These are phyloP conservation scores for Pyrenophora graminea DNA, from an alignment of 2,329 filamentous ascomycete genomes.

Conservation along the genomic window DNA sequence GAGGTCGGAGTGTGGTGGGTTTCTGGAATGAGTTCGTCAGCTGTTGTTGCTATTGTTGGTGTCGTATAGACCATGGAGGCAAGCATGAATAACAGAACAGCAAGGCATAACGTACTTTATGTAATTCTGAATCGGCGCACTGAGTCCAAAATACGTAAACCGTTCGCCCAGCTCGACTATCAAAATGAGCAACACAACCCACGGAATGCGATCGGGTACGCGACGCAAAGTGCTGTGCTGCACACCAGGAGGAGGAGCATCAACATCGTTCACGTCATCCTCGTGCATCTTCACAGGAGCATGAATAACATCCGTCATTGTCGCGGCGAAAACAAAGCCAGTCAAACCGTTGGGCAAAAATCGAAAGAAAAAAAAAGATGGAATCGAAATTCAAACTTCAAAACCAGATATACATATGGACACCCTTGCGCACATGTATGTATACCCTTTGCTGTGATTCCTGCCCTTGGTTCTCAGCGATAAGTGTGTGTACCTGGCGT, in stretches of 20 bases:
- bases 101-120: constrained; percentile 16
- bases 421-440: no score
- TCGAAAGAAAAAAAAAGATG: no score
- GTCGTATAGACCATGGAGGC: no score
- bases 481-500: not conserved
- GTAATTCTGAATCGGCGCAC: constrained; percentile 19
- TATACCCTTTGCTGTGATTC: not conserved
- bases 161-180: constrained; percentile 19
- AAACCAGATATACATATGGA: not conserved
- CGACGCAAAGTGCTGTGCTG: not conserved
- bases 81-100: not conserved
- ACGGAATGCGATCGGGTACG: constrained; percentile 4
- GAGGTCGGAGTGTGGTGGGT: constrained; percentile 9
- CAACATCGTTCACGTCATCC: not conserved
- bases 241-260: not conserved
- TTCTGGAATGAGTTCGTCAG: not conserved
- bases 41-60: not conserved
- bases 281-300: not conserved
- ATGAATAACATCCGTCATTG: no score
- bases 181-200: constrained; percentile 16
- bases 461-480: not conserved
- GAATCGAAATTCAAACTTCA: no score
- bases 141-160: constrained; percentile 19
- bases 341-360: no score
- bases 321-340: no score